Percentiles rank a stretch among this genome's conserved stretches.
These are phyloP conservation scores for Teratosphaeria viscida DNA, from an alignment of 2,329 filamentous ascomycete species.

Conservation along the genomic window DNA sequence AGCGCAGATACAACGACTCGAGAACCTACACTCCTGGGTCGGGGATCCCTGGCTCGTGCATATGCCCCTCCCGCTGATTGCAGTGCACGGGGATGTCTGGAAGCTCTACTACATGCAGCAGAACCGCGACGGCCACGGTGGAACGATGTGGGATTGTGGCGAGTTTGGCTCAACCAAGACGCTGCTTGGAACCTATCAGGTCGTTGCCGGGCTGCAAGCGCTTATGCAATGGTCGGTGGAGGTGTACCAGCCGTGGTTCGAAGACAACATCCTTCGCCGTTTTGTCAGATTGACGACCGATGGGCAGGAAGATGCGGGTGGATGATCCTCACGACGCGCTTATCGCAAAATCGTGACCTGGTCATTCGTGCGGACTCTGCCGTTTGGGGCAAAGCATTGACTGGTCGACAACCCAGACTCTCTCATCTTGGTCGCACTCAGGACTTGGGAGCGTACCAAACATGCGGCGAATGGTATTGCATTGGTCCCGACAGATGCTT, in stretches of 20 bases:
- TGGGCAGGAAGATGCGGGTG: too few relatives aligned
- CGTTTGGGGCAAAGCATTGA: too few relatives aligned
- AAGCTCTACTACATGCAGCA: background rate
- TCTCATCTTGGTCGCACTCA: too few relatives aligned
- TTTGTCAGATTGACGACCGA: too few relatives aligned
- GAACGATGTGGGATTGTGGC: background rate
- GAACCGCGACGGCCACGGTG: background rate
- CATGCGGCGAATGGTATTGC: too few relatives aligned
- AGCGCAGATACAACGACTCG: background rate
- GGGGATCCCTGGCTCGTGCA: background rate
- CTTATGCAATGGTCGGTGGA: background rate
- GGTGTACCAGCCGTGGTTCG: background rate
- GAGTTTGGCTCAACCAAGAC: background rate
- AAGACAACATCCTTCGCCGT: background rate
- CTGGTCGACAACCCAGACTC: too few relatives aligned
- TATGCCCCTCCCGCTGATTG: background rate
- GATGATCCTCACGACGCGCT: too few relatives aligned
- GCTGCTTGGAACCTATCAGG: background rate
- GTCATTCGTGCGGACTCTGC: too few relatives aligned
- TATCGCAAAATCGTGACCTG: too few relatives aligned
- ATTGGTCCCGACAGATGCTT: too few relatives aligned
- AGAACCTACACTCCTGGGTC: background rate
- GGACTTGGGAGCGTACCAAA: too few relatives aligned
- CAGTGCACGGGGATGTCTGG: background rate
- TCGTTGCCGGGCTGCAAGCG: background rate